Evolutionary conservation across 257 asterid genomes (phyloP).

Genomic region (Ballota nigra): DNA sequence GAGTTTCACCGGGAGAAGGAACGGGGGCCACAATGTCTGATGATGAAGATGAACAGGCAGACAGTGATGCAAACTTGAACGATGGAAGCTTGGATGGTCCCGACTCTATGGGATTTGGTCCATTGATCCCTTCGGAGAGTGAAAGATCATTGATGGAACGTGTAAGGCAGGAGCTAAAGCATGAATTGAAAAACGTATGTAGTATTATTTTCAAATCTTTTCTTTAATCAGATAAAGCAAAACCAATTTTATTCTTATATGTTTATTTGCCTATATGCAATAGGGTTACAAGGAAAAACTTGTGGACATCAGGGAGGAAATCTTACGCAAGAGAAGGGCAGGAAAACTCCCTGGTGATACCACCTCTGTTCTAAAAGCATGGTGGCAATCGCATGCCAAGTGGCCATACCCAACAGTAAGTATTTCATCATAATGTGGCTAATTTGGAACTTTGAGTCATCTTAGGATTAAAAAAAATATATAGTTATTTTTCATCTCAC

Average conservation of each 20-base stretch:
- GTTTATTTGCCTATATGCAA: background rate
- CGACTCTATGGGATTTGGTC: slow-evolving; percentile 52
- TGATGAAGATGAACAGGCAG: slow-evolving; percentile 52
- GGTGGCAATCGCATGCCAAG: slow-evolving; percentile 64
- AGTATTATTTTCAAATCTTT: background rate
- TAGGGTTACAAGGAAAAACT: slow-evolving; percentile 64
- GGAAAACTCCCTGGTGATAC: slow-evolving; percentile 68
- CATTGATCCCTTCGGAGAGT: slow-evolving; percentile 52
- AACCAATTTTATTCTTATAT: background rate
- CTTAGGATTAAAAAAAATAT: too few species aligned
- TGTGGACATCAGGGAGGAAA: slow-evolving; percentile 63
- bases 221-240: background rate
- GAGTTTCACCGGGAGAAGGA: slow-evolving; percentile 63
- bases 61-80: slow-evolving; percentile 42
- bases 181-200: slow-evolving; percentile 47
- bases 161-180: slow-evolving; percentile 61
- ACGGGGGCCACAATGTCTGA: slow-evolving; percentile 64
- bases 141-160: slow-evolving; percentile 65
- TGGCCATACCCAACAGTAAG: slow-evolving; percentile 70
- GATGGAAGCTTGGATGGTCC: slow-evolving; percentile 45
- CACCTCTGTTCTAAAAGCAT: slow-evolving; percentile 50
- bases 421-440: background rate
- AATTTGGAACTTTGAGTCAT: background rate
- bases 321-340: slow-evolving; percentile 58
- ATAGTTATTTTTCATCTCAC: too few species aligned